These are phyloP conservation scores for Hymenotorrendiella dingleyae DNA, from an alignment of 2,329 filamentous ascomycete genomes.

Conservation along the genomic window DNA sequence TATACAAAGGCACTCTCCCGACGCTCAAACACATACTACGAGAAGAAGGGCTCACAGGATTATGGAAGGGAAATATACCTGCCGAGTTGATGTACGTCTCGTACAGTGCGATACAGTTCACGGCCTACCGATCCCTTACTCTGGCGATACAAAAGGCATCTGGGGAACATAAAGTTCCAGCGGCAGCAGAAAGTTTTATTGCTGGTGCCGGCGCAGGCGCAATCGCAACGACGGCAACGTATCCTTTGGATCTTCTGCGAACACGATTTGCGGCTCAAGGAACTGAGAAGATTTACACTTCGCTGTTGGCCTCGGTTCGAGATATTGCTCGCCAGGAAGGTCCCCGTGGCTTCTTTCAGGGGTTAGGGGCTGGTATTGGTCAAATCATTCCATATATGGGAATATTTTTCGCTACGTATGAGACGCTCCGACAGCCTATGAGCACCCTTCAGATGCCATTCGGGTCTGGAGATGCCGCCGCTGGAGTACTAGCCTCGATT, in stretches of 20 bases:
- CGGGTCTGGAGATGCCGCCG: conserved; percentile 75
- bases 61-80: conserved; percentile 98
- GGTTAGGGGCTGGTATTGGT: conserved; percentile 70
- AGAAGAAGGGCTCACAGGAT: conserved; percentile 75
- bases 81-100: conserved; percentile 91
- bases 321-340: conserved; percentile 77
- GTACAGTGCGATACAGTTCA: conserved; percentile 88
- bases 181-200: conserved; percentile 71
- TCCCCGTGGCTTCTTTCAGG: conserved; percentile 75
- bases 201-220: conserved; percentile 79
- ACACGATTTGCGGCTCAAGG: conserved; percentile 97
- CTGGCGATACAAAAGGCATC: conserved; percentile 49
- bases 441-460: conserved; percentile 53
- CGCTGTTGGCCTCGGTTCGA: conserved; percentile 60
- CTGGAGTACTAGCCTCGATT: conserved; percentile 74
- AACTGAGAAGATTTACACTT: conserved; percentile 68
- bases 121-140: conserved; percentile 72
- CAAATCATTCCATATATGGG: conserved; percentile 98
- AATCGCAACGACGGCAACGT: conserved; percentile 74
- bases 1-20: conserved; percentile 70
- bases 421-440: conserved; percentile 61
- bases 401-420: conserved; percentile 87
- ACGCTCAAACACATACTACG: conserved; percentile 72
- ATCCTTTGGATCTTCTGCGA: conserved; percentile 86
- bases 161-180: conserved; percentile 45